A percentile compares a stretch with the other conserved stretches of the same genome.
Conservation (phyloP, 805 yeast genomes). For the Barnettozyma siamensis region DNA sequence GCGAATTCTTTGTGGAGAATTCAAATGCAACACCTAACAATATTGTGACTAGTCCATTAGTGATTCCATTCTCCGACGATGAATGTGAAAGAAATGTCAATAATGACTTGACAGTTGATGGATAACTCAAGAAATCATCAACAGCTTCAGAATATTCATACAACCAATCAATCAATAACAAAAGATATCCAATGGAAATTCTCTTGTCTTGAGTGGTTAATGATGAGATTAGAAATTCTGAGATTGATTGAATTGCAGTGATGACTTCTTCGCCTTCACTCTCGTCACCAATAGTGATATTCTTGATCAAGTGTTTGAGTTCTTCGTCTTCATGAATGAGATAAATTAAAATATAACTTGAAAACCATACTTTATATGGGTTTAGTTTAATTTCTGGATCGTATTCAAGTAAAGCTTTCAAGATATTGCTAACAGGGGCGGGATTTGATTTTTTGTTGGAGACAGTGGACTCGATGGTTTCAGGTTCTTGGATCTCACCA, state of each 20-base stretch:
- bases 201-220: conserved; percentile 64
- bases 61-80: conserved; percentile 45
- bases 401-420: conserved; percentile 67
- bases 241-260: conserved; percentile 65
- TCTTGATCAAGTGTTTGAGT: conserved; percentile 41
- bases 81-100: conserved; percentile 57
- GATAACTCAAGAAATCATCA: conserved; percentile 64
- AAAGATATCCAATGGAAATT: conserved; percentile 68
- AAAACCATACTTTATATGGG: conserved; percentile 86
- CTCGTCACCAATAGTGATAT: conserved; percentile 52
- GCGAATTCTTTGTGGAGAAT: conserved; percentile 56
- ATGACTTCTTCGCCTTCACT: conserved; percentile 64
- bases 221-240: conserved; percentile 66
- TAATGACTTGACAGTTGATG: conserved; percentile 60
- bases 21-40: conserved; percentile 78
- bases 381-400: conserved; percentile 68
- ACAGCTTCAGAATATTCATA: conserved; percentile 75
- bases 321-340: conserved; percentile 52
- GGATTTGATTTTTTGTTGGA: conserved; percentile 10
- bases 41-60: conserved; percentile 68
- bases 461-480: background rate
- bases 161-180: conserved; percentile 69
- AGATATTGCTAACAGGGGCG: conserved; percentile 51
- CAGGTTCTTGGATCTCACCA: too few species aligned
- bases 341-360: conserved; percentile 58